Percentiles rank a stretch among this genome's conserved stretches.
Evolutionary conservation across 1,284 basidiomycete genomes (phyloP).

Genomic region (Pseudozyma hubeiensis): DNA sequence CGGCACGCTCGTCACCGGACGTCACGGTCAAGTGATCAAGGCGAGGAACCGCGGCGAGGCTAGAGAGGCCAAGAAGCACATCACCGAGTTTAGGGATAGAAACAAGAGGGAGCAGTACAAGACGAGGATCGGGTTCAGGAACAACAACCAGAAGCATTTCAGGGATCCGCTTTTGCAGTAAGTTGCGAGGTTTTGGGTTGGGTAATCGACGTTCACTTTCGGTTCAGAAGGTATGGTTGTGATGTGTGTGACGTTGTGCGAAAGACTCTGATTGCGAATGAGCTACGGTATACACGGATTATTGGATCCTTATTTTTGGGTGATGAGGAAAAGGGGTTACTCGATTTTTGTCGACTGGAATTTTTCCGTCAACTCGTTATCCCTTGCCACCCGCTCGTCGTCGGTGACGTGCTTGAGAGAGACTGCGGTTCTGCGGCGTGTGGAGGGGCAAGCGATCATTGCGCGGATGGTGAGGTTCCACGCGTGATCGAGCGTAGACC

Average conservation of each 20-base stretch:
- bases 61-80: conserved; percentile 87
- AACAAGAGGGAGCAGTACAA: conserved; percentile 83
- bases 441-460: conserved; percentile 22
- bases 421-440: conserved; percentile 9
- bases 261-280: no score
- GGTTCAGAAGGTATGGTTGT: no score
- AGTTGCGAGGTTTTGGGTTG: not conserved
- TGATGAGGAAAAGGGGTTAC: not conserved
- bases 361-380: conserved; percentile 5
- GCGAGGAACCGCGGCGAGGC: conserved; percentile 90
- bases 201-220: not conserved
- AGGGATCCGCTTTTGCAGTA: conserved; percentile 66
- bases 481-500: conserved; percentile 38
- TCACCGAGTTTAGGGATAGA: conserved; percentile 86
- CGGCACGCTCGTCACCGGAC: conserved; percentile 48
- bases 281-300: no score
- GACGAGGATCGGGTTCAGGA: conserved; percentile 73
- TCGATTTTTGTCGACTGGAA: conserved; percentile 26
- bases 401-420: conserved; percentile 3
- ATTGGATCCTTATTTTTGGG: no score
- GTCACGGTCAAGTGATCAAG: conserved; percentile 57
- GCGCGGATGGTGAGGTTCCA: conserved; percentile 41
- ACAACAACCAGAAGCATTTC: conserved; percentile 69
- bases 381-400: no score
- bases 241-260: no score